Base-by-base conservation (phyloP, 1,284 basidiomycete genomes). In the Apiotrichum sp. region DNA sequence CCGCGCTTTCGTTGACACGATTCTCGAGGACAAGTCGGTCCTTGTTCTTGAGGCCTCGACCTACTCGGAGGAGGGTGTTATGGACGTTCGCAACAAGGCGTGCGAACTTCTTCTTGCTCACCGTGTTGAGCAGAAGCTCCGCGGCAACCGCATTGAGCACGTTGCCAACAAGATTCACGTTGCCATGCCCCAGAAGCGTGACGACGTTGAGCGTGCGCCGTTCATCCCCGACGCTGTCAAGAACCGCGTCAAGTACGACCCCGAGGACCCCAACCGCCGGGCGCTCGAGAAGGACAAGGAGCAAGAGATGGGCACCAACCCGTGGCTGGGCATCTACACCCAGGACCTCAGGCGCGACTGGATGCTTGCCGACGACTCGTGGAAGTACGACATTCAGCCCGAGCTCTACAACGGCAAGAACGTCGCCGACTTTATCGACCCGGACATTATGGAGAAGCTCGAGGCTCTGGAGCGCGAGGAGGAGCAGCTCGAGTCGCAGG, bases 371-470 rank as follows among this genome's bases (percentile, higher is more conserved):
- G 86, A 97, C 72, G 86, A 89, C 50, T 87, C 90, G 52, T 99
- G 95, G 95, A 99, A 97, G 79, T 82, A 86, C 79, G 95, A 99
- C 72, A 82, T 85, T 64, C 89, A 98, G 31, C 96, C 95, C 33
- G 96, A 98, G 78, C 89, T 99, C 70, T 85, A 91, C 84, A 85
- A 98, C 64, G 96, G 95, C 78, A 98, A 98, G 84, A 99, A 99
- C 79, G 80, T 99, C 55, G 93, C 93, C 41, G 95, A 99, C 81
- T 98, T 99, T 68, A 89, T 98, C 77, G 96, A 98, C 75, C 89
- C 93, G n/a, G 96, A 99, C 71, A 98, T 99, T 64, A 85, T 86
- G 42, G 92, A 93, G 77, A 93, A 91, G 78, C 85, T 99, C 57
- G 95, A 98, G 72, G 95, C 92, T 9, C 84, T 99, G 53, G 96